Base-by-base conservation (phyloP, 257 asterid genomes). In the Solanum arcanum region DNA sequence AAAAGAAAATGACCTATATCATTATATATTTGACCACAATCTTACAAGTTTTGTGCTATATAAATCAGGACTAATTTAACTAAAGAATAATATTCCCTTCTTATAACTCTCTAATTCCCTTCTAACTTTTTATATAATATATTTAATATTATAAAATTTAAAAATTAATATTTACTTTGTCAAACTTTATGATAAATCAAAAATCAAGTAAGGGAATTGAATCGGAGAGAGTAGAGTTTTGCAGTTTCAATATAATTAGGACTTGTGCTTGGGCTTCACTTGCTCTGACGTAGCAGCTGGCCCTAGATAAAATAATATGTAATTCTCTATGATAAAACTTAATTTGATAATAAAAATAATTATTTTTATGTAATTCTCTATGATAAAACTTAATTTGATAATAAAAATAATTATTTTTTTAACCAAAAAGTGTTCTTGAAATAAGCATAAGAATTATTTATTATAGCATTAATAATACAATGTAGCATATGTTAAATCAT, bases 181-280 rank as follows among this genome's bases (percentile, higher is more conserved):
- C 5, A 59, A 59, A 8, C 12, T 20, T 2, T 20, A 59, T 56
- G 0, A 7, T 21, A 8, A 21, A 4, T 21, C 3, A 7, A 59
- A 52, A 59, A 20, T 59, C 5, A 59, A 7, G 8, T 7, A 59
- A 59, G 8, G 27, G 4, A 56, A 56, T 18, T 18, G 11, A 56
- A 59, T 20, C 0, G 0, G 8, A 59, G 12, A 20, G 0, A 8
- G 1, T 21, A 59, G 1, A 8, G 10, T 23, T 60, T 60, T 25
- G 72, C 2, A n/a, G 72, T 33, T 12, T 64, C 33, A 64, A 64
- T 64, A 23, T 11, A 1, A 12, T 64, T 64, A 64, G 8, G 18
- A 5, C 33, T 27, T 66, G 3, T 66, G 2, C 74, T 13, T 27
- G 37, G 37, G 37, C 37, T 66, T 66, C 74, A 66, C 74, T 66